phyloP scores from a whole-genome alignment of 2,329 filamentous ascomycete species.

The Basipetospora chlamydospora region DNA sequence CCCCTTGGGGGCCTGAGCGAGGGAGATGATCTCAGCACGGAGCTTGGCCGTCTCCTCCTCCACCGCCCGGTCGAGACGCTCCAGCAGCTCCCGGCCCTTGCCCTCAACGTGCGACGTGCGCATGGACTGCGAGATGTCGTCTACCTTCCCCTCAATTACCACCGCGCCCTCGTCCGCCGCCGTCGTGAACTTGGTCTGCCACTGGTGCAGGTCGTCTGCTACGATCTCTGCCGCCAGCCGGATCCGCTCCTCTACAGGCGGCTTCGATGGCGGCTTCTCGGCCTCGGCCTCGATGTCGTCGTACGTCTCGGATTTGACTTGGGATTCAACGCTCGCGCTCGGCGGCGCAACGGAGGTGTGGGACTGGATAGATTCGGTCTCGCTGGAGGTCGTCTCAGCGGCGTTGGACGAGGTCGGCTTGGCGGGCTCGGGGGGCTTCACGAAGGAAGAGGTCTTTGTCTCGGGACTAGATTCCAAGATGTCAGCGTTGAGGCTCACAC shows the following conservation, averaged over 20 bases:
- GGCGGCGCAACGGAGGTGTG: not conserved
- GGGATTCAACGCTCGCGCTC: not conserved
- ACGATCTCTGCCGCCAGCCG: conserved; percentile 52
- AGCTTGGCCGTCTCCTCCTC: conserved; percentile 48
- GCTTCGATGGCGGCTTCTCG: not conserved
- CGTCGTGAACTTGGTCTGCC: conserved; percentile 78
- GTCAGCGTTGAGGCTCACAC: too few species aligned
- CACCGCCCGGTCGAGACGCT: conserved; percentile 54
- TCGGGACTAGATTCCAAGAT: conserved; percentile 4
- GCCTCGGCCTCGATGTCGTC: conserved; percentile 24
- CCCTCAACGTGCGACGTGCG: conserved; percentile 31
- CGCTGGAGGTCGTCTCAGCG: conserved; percentile 10
- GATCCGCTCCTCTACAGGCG: conserved; percentile 27
- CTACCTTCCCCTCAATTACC: conserved; percentile 57
- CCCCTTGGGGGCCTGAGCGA: conserved; percentile 39
- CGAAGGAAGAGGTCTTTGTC: conserved; percentile 24
- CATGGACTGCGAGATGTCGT: conserved; percentile 32
- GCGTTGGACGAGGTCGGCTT: conserved; percentile 10
- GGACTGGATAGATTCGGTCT: conserved; percentile 9
- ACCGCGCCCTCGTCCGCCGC: conserved; percentile 67
- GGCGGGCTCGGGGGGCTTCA: conserved; percentile 19
- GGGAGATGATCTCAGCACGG: conserved; percentile 49
- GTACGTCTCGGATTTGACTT: conserved; percentile 8
- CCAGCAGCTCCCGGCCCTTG: conserved; percentile 50
- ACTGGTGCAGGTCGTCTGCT: conserved; percentile 61